Base-by-base conservation (phyloP, 2,329 filamentous ascomycete genomes). In the Diaporthe vexans region DNA sequence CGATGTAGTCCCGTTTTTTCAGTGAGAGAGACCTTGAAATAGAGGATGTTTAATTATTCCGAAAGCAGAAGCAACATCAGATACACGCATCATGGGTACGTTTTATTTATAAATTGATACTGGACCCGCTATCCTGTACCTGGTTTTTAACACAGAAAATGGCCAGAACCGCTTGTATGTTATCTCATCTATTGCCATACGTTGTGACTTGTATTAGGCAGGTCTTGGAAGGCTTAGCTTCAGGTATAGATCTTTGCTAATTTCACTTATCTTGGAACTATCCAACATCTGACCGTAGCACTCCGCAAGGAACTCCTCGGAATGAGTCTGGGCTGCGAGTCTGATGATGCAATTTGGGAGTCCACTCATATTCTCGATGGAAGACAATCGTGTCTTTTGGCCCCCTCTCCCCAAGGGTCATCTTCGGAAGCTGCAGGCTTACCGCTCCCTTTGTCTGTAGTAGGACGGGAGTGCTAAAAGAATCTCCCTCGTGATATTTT, bases 111-210 rank as follows among this genome's bases (percentile, higher is more conserved):
- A 51, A 10, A 24, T 24, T 40, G 46, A 24, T 24, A n/a, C 21
- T 51, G 8, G 1, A 4, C 4, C 13, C 2, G 21, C 21, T 24
- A 11, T 24, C n/a, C 21, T 51, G 21, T 51, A 48, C 10, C 46
- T 48, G 8, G 21, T 9, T 48, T 21, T 19, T 6, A 8, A 21
- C 43, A 21, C 37, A 51, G 9, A 11, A 51, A 51, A 51, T 24
- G 8, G 21, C 15, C 46, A 51, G 46, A 24, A 9, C 21, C 46
- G 9, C 46, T 51, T n/a, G 11, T 4, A 24, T 51, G 21, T 51
- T 2, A 24, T n/a, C 21, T n/a, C 21, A 92, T 86, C 76, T 88
- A 85, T 48, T 21, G 37, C 37, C 37, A 40, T 40, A 40, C 13
- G 0, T 21, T 9, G 17, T 21, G 19, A 48, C 46, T 21, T 9